phyloP scores from a whole-genome alignment of 2,329 filamentous ascomycete species.

The Cadophora sp. region DNA sequence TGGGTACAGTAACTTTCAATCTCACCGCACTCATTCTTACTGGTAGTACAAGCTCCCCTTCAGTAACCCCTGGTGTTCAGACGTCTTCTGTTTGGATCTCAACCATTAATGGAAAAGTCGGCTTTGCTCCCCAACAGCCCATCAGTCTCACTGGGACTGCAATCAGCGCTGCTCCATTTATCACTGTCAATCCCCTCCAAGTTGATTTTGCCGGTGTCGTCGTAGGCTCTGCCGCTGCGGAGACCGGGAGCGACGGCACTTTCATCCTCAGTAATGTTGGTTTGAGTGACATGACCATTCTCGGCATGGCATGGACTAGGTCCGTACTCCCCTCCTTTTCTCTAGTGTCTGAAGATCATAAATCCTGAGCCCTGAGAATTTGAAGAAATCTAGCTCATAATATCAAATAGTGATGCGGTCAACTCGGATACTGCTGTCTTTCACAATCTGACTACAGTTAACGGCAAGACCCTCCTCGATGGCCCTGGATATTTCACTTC shows the following conservation, averaged over 20 bases:
- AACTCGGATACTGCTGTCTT: not conserved
- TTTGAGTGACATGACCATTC: constrained; percentile 42
- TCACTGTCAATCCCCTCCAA: constrained; percentile 43
- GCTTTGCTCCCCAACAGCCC: constrained; percentile 45
- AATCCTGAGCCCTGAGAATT: too few relatives aligned
- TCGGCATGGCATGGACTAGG: constrained; percentile 39
- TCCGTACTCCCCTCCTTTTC: too few relatives aligned
- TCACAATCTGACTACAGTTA: constrained; percentile 21
- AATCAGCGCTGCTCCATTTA: constrained; percentile 42
- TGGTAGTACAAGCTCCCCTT: constrained; percentile 22
- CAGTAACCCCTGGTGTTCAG: constrained; percentile 42
- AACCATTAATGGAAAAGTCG: constrained; percentile 44
- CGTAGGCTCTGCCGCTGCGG: constrained; percentile 38
- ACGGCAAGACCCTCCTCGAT: constrained; percentile 17
- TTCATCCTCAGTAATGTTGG: constrained; percentile 46
- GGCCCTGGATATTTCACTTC: constrained; percentile 24
- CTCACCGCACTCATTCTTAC: constrained; percentile 34
- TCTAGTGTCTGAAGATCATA: too few relatives aligned
- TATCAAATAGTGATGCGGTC: constrained; percentile 25
- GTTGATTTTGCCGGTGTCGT: constrained; percentile 47
- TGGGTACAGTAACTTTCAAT: constrained; percentile 41
- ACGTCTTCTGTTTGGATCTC: constrained; percentile 44
- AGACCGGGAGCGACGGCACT: constrained; percentile 36
- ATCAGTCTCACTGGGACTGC: constrained; percentile 45
- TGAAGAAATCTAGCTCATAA: too few relatives aligned